Evolutionary conservation across 2,329 filamentous ascomycete species (phyloP), one percentile per base, ranked within the genome.

Genomic region (Venturia asperata): DNA sequence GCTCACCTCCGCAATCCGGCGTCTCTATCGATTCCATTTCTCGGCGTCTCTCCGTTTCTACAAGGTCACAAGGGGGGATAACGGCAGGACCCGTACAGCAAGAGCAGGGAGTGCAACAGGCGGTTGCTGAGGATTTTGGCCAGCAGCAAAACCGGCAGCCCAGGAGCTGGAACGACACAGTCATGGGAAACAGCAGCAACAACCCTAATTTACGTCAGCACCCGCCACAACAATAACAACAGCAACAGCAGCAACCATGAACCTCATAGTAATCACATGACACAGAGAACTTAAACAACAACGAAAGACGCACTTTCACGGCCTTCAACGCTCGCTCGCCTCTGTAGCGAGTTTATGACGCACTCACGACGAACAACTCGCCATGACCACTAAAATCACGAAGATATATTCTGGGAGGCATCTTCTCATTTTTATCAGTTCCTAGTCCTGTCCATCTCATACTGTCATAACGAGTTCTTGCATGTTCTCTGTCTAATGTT

Each of bases 121-220:
- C 27, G 27, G 37, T 17, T 6, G 24, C n/a, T 52, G 43, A 63
- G 39, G 62, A 63, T 11, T 30, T 15, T 37, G 43, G 30, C 13
- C 21, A 34, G 24, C 39, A 43, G 39, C 39, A 47, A 39, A 45
- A 42, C 27, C 39, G 60, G 42, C 60, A 61, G 37, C 15, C 43
- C 17, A 42, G 62, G 42, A 63, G 37, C 34, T 63, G 62, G 62
- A 63, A 63, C 62, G 62, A 63, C 19, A 63, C 62, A 13, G 62
- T 63, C 5, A 63, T 63, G 62, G 62, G 62, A 49, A n/a, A 27
- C 34, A 63, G 61, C 45, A 49, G 62, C 34, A 49, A 19, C 7
- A 55, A 63, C 13, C 30, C 52, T 37, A 37, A 37, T 58, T 52
- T 43, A 63, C 43, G 62, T 55, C 62, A 39, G 52, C 62, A 39